Conservation (phyloP, 2,329 filamentous ascomycete genomes). For the Hysterium pulicare region DNA sequence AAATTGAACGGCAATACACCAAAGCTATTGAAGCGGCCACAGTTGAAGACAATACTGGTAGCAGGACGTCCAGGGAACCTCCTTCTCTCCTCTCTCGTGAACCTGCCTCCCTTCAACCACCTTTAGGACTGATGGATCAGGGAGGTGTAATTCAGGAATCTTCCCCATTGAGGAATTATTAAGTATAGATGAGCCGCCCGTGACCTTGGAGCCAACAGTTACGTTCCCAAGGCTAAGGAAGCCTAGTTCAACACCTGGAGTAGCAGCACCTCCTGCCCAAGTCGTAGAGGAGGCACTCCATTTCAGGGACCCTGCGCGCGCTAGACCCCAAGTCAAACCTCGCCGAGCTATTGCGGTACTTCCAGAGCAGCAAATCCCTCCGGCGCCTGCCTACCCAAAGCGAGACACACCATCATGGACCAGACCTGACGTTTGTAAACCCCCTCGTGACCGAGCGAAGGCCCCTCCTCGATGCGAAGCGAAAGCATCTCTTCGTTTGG, state of each 20-base stretch:
- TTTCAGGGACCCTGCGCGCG: conserved; percentile 1
- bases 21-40: not conserved
- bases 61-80: not conserved
- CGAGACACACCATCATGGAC: conserved; percentile 22
- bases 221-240: not conserved
- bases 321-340: conserved; percentile 3
- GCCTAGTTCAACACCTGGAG: conserved; percentile 14
- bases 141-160: conserved; percentile 7
- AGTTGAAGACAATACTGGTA: not conserved
- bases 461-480: not conserved
- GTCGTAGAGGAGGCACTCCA: conserved; percentile 1
- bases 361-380: conserved; percentile 20
- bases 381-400: conserved; percentile 21
- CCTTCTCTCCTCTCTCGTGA: not conserved
- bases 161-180: conserved; percentile 8
- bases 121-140: conserved; percentile 5
- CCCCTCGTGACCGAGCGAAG: conserved; percentile 1
- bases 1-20: not conserved
- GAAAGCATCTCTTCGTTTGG: conserved; percentile 12
- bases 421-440: conserved; percentile 15
- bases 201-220: conserved; percentile 9
- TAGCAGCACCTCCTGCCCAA: conserved; percentile 12
- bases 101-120: not conserved
- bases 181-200: conserved; percentile 9
- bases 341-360: conserved; percentile 9